Evolutionary conservation across 2,329 filamentous ascomycete species (phyloP).

Genomic region (Didymellaceae sp.): DNA sequence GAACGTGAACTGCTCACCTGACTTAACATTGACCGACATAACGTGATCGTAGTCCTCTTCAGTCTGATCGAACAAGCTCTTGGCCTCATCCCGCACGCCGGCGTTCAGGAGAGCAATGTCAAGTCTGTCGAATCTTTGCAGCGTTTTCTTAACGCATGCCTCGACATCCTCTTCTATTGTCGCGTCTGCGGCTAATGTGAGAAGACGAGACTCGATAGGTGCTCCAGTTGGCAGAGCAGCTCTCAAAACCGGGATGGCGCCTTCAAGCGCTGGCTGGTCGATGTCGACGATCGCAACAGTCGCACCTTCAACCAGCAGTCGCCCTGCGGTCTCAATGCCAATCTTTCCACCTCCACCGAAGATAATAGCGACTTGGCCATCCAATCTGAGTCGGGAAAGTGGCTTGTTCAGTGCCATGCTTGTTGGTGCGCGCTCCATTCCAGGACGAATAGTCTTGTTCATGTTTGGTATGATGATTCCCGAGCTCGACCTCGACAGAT

Average conservation of each 20-base stretch:
- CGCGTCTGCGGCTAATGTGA: conserved; percentile 45
- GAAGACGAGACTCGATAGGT: conserved; percentile 32
- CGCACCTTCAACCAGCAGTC: conserved; percentile 47
- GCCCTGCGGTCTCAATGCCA: conserved; percentile 45
- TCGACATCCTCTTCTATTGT: conserved; percentile 72
- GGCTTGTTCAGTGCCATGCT: conserved; percentile 35
- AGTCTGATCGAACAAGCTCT: conserved; percentile 46
- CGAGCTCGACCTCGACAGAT: conserved; percentile 15
- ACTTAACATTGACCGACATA: conserved; percentile 49
- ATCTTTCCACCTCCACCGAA: conserved; percentile 44
- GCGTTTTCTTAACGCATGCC: conserved; percentile 71
- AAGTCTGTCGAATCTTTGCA: conserved; percentile 36
- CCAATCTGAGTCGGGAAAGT: conserved; percentile 40
- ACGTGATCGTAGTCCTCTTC: conserved; percentile 47
- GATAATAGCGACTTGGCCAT: conserved; percentile 43
- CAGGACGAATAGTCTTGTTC: conserved; percentile 31
- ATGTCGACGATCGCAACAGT: conserved; percentile 48
- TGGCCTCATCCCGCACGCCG: conserved; percentile 33
- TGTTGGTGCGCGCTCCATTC: conserved; percentile 36
- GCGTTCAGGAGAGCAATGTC: conserved; percentile 41
- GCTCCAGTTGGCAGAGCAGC: conserved; percentile 35
- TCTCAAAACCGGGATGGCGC: conserved; percentile 32
- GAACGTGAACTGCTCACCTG: conserved; percentile 32
- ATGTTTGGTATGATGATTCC: conserved; percentile 35
- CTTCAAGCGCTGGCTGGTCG: conserved; percentile 35